Base-by-base conservation (phyloP, 2,329 filamentous ascomycete genomes). In the Fusarium newnesense region DNA sequence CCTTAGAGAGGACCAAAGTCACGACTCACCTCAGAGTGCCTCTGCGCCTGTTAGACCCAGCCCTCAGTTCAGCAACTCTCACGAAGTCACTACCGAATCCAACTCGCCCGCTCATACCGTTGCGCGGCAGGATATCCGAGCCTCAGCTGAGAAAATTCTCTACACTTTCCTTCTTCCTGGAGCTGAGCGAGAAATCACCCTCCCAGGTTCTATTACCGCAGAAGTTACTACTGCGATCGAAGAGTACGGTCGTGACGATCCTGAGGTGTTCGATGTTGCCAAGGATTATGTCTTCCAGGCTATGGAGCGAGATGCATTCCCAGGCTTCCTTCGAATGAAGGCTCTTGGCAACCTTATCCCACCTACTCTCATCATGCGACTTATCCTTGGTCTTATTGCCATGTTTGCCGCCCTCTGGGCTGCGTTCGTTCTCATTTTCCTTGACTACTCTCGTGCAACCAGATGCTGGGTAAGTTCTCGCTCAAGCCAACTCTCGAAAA, bases 261-360 rank as follows among this genome's bases (percentile, higher is more conserved):
- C 96, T 0, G 96, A 99, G 82, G 93, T 99, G 18, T 99, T 99
- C 78, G 96, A 98, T 80, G 91, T 94, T 26, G 96, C 96, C 61
- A 99, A 99, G 86, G 96, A 99, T 84, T 99, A 98, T 81, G 96
- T 98, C 71, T 99, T 98, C 83, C 97, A 99, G 84, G 97, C 97
- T 39, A 99, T 99, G 96, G 97, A 99, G 84, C 91, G 97, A 63
- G 96, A 99, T 84, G 96, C 97, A n/a, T 99, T 97, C 81, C 96
- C 97, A 2, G 96, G 96, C 2, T 99, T 99, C 83, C 87, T 99
- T 67, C 90, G 96, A 79, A 94, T 94, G 84, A 98, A 98, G 84
- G 96, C 96, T 6, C 87, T 99, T 30, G 97, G 97, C 68, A 99
- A 99, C 79, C 88, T 99, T 19, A 96, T 99, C 34, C 96, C 96